phyloP scores from a whole-genome alignment of 2,329 filamentous ascomycete genomes.

The Acephala macrosclerotiorum region DNA sequence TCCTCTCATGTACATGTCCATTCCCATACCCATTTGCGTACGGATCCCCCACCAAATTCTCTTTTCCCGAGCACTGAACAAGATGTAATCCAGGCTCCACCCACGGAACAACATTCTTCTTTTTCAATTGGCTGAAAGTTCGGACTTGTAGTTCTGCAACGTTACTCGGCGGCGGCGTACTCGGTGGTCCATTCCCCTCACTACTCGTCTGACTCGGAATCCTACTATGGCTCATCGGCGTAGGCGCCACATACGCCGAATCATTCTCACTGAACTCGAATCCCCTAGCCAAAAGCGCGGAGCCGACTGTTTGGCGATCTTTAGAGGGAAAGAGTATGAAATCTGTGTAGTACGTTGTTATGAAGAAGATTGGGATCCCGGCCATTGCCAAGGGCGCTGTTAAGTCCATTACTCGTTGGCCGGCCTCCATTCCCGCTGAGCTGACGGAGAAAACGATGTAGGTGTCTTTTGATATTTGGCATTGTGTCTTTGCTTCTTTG shows the following conservation, averaged over 20 bases:
- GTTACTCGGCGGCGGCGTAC: slow-evolving; percentile 79
- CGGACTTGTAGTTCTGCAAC: slow-evolving; percentile 81
- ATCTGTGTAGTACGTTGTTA: slow-evolving; percentile 97
- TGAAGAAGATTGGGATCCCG: slow-evolving; percentile 97
- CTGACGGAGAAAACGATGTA: slow-evolving; percentile 92
- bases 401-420: slow-evolving; percentile 88
- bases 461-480: slow-evolving; percentile 81
- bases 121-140: slow-evolving; percentile 85
- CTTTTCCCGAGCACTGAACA: slow-evolving; percentile 80
- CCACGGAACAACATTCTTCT: slow-evolving; percentile 75
- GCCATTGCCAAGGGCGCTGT: slow-evolving; percentile 91
- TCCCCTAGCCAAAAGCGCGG: slow-evolving; percentile 78
- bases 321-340: slow-evolving; percentile 90
- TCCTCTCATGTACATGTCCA: slow-evolving; percentile 2
- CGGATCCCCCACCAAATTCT: slow-evolving; percentile 40
- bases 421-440: slow-evolving; percentile 88
- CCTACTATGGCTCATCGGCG: slow-evolving; percentile 40
- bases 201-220: slow-evolving; percentile 50
- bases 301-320: slow-evolving; percentile 76
- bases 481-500: slow-evolving; percentile 55
- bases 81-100: slow-evolving; percentile 75
- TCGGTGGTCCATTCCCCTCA: slow-evolving; percentile 56
- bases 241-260: slow-evolving; percentile 69
- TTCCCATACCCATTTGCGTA: slow-evolving; percentile 24
- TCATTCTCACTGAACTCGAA: slow-evolving; percentile 83